Percentiles rank a stretch among this genome's conserved stretches.
phyloP scores from a whole-genome alignment of 768 basidiomycete genomes.

The Coprinellus micaceus region DNA sequence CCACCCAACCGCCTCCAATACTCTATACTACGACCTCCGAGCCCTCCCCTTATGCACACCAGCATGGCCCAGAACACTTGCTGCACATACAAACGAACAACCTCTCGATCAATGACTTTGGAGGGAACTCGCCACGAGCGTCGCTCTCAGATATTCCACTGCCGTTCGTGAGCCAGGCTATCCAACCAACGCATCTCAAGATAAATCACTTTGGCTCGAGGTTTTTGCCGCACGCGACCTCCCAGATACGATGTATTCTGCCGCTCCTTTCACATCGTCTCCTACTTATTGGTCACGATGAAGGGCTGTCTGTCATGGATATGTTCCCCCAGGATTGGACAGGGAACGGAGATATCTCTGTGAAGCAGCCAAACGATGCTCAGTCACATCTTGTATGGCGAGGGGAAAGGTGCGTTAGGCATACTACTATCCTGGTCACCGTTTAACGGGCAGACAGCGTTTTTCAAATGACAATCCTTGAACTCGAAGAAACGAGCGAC shows the following conservation, averaged over 20 bases:
- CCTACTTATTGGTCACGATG: conserved; percentile 75
- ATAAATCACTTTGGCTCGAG: conserved; percentile 81
- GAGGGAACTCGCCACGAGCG: conserved; percentile 19
- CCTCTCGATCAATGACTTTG: conserved; percentile 29
- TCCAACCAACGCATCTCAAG: conserved; percentile 61
- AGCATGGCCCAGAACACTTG: not conserved
- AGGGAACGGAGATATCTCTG: conserved; percentile 41
- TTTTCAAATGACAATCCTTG: conserved; percentile 73
- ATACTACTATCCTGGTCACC: not conserved
- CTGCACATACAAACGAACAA: conserved; percentile 47
- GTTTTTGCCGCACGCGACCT: conserved; percentile 76
- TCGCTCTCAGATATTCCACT: conserved; percentile 34
- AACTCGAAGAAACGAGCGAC: conserved; percentile 53
- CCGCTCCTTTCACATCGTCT: conserved; percentile 63
- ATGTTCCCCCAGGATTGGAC: conserved; percentile 76
- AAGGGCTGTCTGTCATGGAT: conserved; percentile 77
- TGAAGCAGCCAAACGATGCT: conserved; percentile 71
- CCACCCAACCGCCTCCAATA: not conserved
- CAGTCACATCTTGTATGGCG: conserved; percentile 64
- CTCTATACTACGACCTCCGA: not conserved
- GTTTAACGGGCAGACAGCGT: conserved; percentile 42
- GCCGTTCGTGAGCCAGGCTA: conserved; percentile 46
- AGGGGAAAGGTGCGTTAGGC: conserved; percentile 63
- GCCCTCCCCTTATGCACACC: not conserved
- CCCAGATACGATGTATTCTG: conserved; percentile 71